phyloP scores from a whole-genome alignment of 192 early-diverging fungal species.

The Backusella luteola region DNA sequence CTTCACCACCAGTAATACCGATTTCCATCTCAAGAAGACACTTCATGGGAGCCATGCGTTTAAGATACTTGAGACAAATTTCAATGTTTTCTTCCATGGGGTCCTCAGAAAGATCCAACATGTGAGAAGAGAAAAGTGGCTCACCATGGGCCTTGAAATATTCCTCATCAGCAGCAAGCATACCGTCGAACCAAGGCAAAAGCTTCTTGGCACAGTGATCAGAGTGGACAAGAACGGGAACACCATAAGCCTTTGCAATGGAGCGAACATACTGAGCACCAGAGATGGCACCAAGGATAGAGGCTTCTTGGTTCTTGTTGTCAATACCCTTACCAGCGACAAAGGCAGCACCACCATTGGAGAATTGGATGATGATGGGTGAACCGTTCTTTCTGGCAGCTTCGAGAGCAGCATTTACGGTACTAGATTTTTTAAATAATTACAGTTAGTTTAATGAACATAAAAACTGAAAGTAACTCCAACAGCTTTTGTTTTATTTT shows the following conservation, averaged over 20 bases:
- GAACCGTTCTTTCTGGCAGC: slow-evolving; percentile 84
- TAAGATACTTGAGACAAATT: slow-evolving; percentile 86
- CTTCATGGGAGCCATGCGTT: slow-evolving; percentile 87
- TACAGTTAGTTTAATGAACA: background rate
- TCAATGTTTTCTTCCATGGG: slow-evolving; percentile 93
- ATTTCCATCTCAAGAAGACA: slow-evolving; percentile 97
- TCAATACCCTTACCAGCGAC: slow-evolving; percentile 91
- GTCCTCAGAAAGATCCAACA: slow-evolving; percentile 96
- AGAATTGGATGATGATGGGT: slow-evolving; percentile 95
- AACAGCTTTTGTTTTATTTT: background rate
- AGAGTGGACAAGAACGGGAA: slow-evolving; percentile 76
- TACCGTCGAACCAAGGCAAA: slow-evolving; percentile 96
- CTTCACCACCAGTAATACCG: slow-evolving; percentile 97
- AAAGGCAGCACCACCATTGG: slow-evolving; percentile 88
- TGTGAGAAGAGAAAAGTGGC: slow-evolving; percentile 95
- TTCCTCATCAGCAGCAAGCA: slow-evolving; percentile 89
- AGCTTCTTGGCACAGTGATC: slow-evolving; percentile 98
- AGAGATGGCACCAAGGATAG: slow-evolving; percentile 86
- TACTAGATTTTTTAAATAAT: slow-evolving; percentile 34
- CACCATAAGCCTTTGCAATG: slow-evolving; percentile 33
- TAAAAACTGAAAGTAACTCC: background rate
- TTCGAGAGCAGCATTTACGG: slow-evolving; percentile 90
- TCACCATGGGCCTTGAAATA: slow-evolving; percentile 92
- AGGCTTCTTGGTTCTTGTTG: slow-evolving; percentile 87
- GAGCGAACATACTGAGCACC: slow-evolving; percentile 63